Base-by-base conservation (phyloP, 495 filamentous ascomycete genomes). In the Immersiella caudata region DNA sequence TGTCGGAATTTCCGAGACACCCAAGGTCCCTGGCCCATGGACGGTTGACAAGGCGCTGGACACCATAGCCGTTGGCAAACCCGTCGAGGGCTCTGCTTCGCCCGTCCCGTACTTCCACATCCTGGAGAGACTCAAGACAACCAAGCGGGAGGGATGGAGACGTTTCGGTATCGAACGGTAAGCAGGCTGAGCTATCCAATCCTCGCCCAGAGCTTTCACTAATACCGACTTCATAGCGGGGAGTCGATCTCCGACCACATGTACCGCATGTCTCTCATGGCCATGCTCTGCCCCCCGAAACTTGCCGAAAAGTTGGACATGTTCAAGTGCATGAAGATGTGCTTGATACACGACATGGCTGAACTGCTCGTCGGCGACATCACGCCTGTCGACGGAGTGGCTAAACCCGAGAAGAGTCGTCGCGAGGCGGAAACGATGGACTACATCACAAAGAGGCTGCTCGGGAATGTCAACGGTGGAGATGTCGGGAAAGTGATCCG, bases 241-340 rank as follows among this genome's bases (percentile, higher is more conserved):
- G 95, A 99, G 79, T 95, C 91, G 0, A 97, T 99, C 77, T 86
- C 93, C 26, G 95, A 99, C 79, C 95, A 99, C 83, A 99, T 99
- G 95, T 98, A 99, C 79, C 92, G 95, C 74, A 99, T 99, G 95
- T 93, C 94, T 58, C 87, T 99, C 73, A 92, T 98, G 80, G 92
- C 91, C 36, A 91, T 99, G 88, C 85, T 98, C 61, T 93, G 92
- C n/a, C 96, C 95, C 20, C 80, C 89, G 0, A 82, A 92, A 16
- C 86, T 96, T 12, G 81, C 88, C 11, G 74, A 84, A 12, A 81
- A 80, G 29, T 77, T 99, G 71, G 88, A 98, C 76, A 84, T 97
- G 67, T 81, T 86, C 2, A 89, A 88, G 69, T 97, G 95, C 83
- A 93, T 91, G 72, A 90, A 91, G 78, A 94, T 99, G 91, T 93